Conservation (phyloP, 208 protist species). For the Wallacemonas sp. region DNA sequence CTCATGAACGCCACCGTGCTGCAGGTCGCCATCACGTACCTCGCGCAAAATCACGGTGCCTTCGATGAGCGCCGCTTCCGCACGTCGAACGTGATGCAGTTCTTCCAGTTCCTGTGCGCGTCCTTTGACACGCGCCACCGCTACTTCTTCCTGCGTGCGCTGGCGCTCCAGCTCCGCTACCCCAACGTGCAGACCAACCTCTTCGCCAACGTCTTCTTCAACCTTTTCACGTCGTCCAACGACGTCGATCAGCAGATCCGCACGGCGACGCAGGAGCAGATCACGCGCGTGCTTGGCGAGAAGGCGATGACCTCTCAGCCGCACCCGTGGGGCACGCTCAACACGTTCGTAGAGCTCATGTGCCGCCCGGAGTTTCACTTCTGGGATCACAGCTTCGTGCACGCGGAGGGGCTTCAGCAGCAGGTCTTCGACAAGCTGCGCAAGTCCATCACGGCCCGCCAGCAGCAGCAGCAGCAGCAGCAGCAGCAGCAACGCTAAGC, state of each 20-base stretch:
- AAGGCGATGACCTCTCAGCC: constrained; percentile 98
- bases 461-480: constrained; percentile 33
- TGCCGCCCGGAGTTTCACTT: constrained; percentile 95
- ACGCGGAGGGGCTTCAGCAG: constrained; percentile 75
- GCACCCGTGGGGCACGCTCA: constrained; percentile 99
- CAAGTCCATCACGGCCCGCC: constrained; percentile 54
- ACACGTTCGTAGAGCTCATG: constrained; percentile 99
- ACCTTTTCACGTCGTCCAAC: constrained; percentile 93
- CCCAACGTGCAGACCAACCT: constrained; percentile 99
- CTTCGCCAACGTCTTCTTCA: constrained; percentile 97
- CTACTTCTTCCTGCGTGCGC: constrained; percentile 97
- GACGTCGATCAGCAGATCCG: constrained; percentile 53
- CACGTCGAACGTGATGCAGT: constrained; percentile 91
- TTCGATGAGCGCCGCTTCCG: constrained; percentile 24
- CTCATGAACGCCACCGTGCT: constrained; percentile 98
- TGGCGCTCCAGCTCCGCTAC: constrained; percentile 99
- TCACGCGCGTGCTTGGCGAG: constrained; percentile 96
- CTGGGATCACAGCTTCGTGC: constrained; percentile 96
- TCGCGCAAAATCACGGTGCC: constrained; percentile 41
- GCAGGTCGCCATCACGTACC: constrained; percentile 91
- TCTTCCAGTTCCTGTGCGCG: constrained; percentile 94
- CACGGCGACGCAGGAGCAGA: constrained; percentile 97
- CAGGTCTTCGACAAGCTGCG: constrained; percentile 95
- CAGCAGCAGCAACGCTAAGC: constrained; percentile 26
- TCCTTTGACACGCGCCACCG: constrained; percentile 93